Conservation (phyloP, 225 moss, liverwort and hornwort species). For the Lunularia cruciata region DNA sequence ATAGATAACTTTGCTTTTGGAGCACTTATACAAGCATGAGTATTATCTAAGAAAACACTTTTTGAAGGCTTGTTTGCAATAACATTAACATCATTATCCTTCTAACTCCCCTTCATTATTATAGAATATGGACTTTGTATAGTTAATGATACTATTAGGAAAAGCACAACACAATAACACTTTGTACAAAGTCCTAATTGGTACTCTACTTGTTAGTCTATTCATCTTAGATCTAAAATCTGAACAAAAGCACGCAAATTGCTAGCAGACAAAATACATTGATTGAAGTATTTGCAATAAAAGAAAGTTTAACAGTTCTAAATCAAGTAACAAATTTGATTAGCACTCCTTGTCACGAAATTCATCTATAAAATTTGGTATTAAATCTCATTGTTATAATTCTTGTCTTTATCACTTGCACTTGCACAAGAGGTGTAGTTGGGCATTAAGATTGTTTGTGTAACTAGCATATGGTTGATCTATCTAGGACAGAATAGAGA, state of each 20-base stretch:
- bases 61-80: not conserved
- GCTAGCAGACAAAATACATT: conserved; percentile 79
- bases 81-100: not conserved
- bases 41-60: not conserved
- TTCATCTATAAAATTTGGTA: too few species aligned
- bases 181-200: conserved; percentile 74
- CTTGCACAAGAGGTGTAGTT: too few species aligned
- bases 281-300: conserved; percentile 87
- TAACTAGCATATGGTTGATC: too few species aligned
- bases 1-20: conserved; percentile 33
- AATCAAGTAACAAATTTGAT: too few species aligned
- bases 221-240: conserved; percentile 74
- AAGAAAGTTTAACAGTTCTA: too few species aligned
- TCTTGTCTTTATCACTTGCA: too few species aligned
- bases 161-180: conserved; percentile 96
- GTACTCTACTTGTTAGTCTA: conserved; percentile 66
- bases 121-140: conserved; percentile 71
- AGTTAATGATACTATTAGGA: conserved; percentile 89
- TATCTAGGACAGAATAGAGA: too few species aligned
- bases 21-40: not conserved
- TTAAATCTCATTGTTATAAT: too few species aligned
- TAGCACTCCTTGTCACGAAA: too few species aligned
- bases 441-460: too few species aligned
- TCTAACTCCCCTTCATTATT: conserved; percentile 44
- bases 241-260: conserved; percentile 63